These are phyloP conservation scores for Suillus subaureus DNA, from an alignment of 768 basidiomycete genomes.

Conservation along the genomic window DNA sequence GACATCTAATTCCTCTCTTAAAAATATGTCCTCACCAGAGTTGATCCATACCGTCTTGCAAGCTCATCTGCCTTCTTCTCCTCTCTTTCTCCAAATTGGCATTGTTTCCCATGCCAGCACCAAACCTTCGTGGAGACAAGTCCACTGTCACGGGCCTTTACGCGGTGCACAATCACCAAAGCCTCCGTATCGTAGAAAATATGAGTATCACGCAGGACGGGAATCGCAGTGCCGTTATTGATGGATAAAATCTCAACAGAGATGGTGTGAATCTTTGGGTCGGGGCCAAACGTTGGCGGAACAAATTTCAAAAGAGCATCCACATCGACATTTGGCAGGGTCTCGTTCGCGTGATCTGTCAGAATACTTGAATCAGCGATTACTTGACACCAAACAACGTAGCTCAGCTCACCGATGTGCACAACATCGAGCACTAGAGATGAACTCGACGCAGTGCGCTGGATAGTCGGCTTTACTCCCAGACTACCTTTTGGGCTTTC, in stretches of 20 bases:
- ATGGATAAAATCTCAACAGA: conserved; percentile 77
- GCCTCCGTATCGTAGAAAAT: conserved; percentile 78
- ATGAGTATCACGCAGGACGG: conserved; percentile 46
- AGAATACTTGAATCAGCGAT: conserved; percentile 10
- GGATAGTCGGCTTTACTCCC: conserved; percentile 5
- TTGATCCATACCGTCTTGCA: conserved; percentile 72
- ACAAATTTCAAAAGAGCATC: conserved; percentile 42
- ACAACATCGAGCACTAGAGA: conserved; percentile 22
- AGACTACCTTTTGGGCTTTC: conserved; percentile 19
- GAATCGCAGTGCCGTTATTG: conserved; percentile 48
- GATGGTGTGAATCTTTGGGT: conserved; percentile 51
- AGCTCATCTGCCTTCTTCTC: conserved; percentile 69
- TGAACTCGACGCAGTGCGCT: background rate
- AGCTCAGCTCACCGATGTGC: conserved; percentile 35
- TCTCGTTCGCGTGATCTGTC: conserved; percentile 43
- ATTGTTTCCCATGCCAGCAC: conserved; percentile 71
- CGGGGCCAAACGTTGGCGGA: conserved; percentile 24
- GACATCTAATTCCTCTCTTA: background rate
- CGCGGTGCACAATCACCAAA: conserved; percentile 67
- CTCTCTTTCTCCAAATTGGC: conserved; percentile 58
- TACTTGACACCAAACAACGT: background rate
- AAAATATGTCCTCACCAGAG: conserved; percentile 48
- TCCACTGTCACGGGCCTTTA: conserved; percentile 63
- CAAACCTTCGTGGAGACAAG: conserved; percentile 72
- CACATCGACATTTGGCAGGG: conserved; percentile 53